Conservation (phyloP, 257 asterid genomes). For the Petrea volubilis region DNA sequence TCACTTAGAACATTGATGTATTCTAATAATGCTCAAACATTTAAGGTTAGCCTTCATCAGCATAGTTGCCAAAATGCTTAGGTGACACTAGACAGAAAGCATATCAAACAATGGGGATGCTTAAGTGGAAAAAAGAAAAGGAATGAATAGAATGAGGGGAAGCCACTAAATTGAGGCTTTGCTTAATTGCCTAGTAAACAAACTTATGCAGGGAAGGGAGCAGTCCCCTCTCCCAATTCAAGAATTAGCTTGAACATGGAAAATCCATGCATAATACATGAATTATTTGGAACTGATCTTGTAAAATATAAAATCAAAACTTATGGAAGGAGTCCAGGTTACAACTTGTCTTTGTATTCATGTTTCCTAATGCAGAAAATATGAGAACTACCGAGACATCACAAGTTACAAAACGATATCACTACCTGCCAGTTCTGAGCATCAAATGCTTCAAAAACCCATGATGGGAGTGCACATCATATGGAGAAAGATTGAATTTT, state of each 20-base stretch:
- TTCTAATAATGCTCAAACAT: too few species aligned
- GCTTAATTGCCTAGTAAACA: neutral
- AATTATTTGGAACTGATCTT: neutral
- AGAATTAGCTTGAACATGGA: neutral
- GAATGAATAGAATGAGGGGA: too few species aligned
- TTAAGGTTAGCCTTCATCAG: too few species aligned
- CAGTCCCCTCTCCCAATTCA: neutral
- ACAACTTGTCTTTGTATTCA: neutral
- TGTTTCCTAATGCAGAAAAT: neutral
- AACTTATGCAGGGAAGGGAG: neutral
- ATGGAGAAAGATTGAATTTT: conserved; percentile 65
- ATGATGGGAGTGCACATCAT: conserved; percentile 79
- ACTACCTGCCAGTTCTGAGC: conserved; percentile 93
- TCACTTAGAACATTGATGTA: neutral
- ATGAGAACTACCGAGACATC: conserved; percentile 7
- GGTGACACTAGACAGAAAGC: neutral
- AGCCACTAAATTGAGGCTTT: too few species aligned
- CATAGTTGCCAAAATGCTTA: neutral
- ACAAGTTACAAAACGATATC: neutral
- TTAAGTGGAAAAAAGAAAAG: too few species aligned
- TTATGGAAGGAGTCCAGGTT: neutral
- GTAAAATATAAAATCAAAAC: neutral
- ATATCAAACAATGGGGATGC: neutral
- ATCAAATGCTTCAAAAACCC: conserved; percentile 93
- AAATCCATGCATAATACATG: neutral